Base-by-base conservation (phyloP, 2,329 filamentous ascomycete genomes). In the Chaetomiaceae sp. region DNA sequence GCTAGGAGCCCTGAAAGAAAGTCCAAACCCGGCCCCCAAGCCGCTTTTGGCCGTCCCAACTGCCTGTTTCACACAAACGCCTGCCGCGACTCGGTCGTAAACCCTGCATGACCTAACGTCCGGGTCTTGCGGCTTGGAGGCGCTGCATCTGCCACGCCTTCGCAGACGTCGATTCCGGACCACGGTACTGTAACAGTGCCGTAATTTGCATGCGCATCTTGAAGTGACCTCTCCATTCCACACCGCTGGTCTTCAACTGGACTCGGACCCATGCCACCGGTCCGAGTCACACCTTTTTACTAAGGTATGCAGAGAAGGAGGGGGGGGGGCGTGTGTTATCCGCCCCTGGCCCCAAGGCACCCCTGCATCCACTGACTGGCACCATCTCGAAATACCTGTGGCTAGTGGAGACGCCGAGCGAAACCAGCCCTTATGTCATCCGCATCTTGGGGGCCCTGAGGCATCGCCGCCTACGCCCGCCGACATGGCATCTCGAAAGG, bases 401-500 rank as follows among this genome's bases (percentile, higher is more conserved):
- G 11, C 21, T 21, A 25, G 53, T 55, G 48, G 53, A 13, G 49
- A 42, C 32, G 44, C n/a, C 16, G 33, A 42, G 46, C 16, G 25
- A 30, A 29, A 42, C 46, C 18, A 36, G 56, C 45, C n/a, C 56
- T 58, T 49, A 52, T 44, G 48, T 51, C 48, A 52, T 48, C 34
- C 23, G 18, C 32, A 46, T 30, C 37, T 45, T 27, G 53, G 53
- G 49, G 33, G 14, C 48, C 44, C 27, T 42, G 45, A 48, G 48
- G 57, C 57, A 47, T 50, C 50, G 57, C 51, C 52, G 46, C 49
- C 46, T 53, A 37, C 49, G 55, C 46, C 54, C 49, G 55, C 46
- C 54, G 29, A 46, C 44, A 51, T 38, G 54, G 54, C 16, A 27
- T 11, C 13, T 33, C 34, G 34, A 44, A 40, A 29, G 44, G 33